A percentile compares a stretch with the other conserved stretches of the same genome.
Conservation (phyloP, 306 rosid genomes). For the Castanea mollissima region DNA sequence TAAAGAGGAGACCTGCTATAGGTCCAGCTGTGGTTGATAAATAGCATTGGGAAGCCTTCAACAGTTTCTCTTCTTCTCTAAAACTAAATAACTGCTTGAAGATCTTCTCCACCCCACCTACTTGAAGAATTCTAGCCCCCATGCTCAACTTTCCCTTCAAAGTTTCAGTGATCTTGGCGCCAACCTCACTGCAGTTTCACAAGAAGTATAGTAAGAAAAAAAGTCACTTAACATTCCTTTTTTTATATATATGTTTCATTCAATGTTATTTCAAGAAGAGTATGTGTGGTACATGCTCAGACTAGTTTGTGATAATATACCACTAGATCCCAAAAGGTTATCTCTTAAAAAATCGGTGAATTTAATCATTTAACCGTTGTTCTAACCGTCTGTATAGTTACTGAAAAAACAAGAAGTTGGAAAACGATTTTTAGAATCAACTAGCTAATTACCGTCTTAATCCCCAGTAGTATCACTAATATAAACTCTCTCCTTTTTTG, state of each 20-base stretch:
- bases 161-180: conserved; percentile 59
- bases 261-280: background rate
- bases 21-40: conserved; percentile 84
- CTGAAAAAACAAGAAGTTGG: too few relatives aligned
- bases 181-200: conserved; percentile 47
- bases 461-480: background rate
- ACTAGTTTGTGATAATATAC: too few relatives aligned
- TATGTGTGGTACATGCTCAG: background rate
- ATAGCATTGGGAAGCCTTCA: conserved; percentile 65
- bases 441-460: background rate
- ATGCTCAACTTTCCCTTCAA: conserved; percentile 67
- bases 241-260: background rate
- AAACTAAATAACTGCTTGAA: conserved; percentile 52
- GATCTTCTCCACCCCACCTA: conserved; percentile 65
- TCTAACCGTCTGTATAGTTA: too few relatives aligned
- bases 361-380: too few relatives aligned
- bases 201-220: background rate
- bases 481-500: background rate
- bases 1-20: conserved; percentile 77
- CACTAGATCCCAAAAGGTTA: too few relatives aligned
- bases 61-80: conserved; percentile 57
- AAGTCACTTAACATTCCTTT: too few relatives aligned
- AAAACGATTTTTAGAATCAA: too few relatives aligned
- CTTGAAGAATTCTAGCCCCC: conserved; percentile 64
- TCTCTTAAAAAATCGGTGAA: too few relatives aligned